phyloP scores from a whole-genome alignment of 2,329 filamentous ascomycete genomes.

The Colletotrichum sidae region DNA sequence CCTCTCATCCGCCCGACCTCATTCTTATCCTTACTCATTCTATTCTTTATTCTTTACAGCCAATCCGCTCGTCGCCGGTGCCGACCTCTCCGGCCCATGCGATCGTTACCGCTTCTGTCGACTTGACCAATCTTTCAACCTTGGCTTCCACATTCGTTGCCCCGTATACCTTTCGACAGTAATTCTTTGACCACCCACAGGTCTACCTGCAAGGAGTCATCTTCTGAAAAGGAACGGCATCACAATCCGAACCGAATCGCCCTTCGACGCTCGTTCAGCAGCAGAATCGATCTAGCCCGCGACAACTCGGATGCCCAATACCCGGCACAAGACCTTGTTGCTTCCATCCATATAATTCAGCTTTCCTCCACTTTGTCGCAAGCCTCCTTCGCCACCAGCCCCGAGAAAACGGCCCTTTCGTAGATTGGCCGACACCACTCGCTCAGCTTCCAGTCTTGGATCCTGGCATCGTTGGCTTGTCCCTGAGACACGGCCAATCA shows the following conservation, averaged over 20 bases:
- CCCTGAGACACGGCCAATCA: constrained; percentile 26
- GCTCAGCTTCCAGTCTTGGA: constrained; percentile 21
- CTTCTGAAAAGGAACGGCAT: neutral
- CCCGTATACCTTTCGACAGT: constrained; percentile 38
- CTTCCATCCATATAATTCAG: constrained; percentile 29
- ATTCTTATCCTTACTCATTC: constrained; percentile 46
- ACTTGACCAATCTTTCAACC: constrained; percentile 33
- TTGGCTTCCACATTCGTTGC: constrained; percentile 39
- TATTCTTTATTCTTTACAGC: constrained; percentile 44
- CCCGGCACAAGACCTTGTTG: constrained; percentile 11
- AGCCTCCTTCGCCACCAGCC: constrained; percentile 15
- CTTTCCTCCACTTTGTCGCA: constrained; percentile 8
- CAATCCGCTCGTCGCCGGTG: constrained; percentile 30
- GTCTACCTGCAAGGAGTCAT: constrained; percentile 35
- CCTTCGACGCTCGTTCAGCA: constrained; percentile 34
- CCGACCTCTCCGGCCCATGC: constrained; percentile 34
- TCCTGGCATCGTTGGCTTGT: constrained; percentile 20
- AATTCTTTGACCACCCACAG: constrained; percentile 38
- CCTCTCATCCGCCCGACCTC: constrained; percentile 44
- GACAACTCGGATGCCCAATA: neutral
- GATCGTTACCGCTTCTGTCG: constrained; percentile 34
- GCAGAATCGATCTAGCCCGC: constrained; percentile 38
- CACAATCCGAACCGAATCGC: constrained; percentile 22
- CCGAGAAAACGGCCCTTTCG: constrained; percentile 19
- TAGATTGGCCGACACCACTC: constrained; percentile 1